Percentiles rank a stretch among this genome's conserved stretches.
These are phyloP conservation scores for Pythium vanterpoolii DNA, from an alignment of 352 stramenopile species.

Conservation along the genomic window DNA sequence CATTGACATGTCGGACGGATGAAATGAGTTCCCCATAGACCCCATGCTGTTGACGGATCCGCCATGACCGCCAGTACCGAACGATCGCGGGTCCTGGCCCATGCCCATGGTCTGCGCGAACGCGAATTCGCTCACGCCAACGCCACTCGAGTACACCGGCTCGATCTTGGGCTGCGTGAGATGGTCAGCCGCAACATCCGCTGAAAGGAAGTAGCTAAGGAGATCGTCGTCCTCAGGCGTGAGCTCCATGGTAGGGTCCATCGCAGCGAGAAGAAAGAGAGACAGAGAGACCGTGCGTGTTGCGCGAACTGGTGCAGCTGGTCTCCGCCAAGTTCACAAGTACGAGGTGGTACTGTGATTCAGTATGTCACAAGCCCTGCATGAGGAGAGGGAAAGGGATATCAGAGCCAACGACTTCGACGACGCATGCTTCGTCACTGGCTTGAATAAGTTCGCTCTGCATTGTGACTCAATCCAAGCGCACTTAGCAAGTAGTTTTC, in stretches of 20 bases:
- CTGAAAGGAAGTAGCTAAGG: conserved; percentile 84
- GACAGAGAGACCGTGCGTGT: too few relatives aligned
- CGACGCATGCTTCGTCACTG: conserved; percentile 27
- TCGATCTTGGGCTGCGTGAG: conserved; percentile 33
- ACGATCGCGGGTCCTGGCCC: conserved; percentile 23
- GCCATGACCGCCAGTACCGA: conserved; percentile 1
- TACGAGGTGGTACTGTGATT: too few relatives aligned
- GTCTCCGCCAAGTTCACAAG: too few relatives aligned
- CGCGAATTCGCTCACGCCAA: conserved; percentile 16
- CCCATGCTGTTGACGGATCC: conserved; percentile 34
- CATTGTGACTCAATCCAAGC: not conserved
- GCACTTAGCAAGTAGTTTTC: not conserved
- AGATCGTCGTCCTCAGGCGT: conserved; percentile 84
- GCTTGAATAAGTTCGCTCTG: conserved; percentile 14
- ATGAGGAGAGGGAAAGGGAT: conserved; percentile 6
- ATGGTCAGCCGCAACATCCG: conserved; percentile 63
- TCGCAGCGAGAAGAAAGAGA: conserved; percentile 1
- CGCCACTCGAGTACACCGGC: conserved; percentile 16
- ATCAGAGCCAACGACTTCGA: conserved; percentile 13
- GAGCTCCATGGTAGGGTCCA: conserved; percentile 58
- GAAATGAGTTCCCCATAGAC: conserved; percentile 44
- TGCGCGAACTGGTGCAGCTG: too few relatives aligned
- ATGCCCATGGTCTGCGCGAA: conserved; percentile 27
- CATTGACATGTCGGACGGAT: conserved; percentile 52
- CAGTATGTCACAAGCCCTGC: too few relatives aligned